These are phyloP conservation scores for Arachnomyces sp. DNA, from an alignment of 2,329 filamentous ascomycete species.

Conservation along the genomic window DNA sequence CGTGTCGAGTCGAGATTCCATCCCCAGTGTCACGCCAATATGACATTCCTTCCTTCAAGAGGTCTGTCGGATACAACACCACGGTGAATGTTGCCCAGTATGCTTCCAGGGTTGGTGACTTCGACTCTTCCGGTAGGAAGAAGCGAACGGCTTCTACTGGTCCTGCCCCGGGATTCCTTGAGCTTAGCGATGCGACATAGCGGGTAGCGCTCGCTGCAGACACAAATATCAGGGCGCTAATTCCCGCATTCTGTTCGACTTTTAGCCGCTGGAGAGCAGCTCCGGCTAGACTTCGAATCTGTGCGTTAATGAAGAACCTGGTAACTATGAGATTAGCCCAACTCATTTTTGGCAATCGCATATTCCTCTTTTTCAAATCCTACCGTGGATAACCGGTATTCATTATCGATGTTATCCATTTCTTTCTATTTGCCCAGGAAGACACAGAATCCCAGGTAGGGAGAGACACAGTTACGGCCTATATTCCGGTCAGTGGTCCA, in stretches of 20 bases:
- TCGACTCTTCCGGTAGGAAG: not conserved
- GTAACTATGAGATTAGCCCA: too few species aligned
- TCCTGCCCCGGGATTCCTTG: not conserved
- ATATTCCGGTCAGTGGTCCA: not conserved
- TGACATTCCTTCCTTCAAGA: not conserved
- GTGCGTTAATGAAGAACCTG: conserved; percentile 3
- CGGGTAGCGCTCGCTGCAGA: not conserved
- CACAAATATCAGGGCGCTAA: conserved; percentile 1
- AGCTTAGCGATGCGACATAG: too few species aligned
- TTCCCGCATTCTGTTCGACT: not conserved
- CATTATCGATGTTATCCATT: not conserved
- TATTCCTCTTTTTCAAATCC: not conserved
- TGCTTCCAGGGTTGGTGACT: not conserved
- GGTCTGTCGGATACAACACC: not conserved
- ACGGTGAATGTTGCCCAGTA: conserved; percentile 1
- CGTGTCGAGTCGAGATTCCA: conserved; percentile 6
- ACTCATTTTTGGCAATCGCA: not conserved
- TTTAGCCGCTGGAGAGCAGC: not conserved
- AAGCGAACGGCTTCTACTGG: not conserved
- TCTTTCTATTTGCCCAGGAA: not conserved
- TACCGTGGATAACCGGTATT: conserved; percentile 3
- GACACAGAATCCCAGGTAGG: conserved; percentile 2
- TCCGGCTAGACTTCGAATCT: conserved; percentile 1
- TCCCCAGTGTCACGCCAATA: not conserved
- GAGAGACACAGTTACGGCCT: conserved; percentile 4